Evolutionary conservation across 495 filamentous ascomycete species (phyloP).

Genomic region (Penicillium chermesinum): DNA sequence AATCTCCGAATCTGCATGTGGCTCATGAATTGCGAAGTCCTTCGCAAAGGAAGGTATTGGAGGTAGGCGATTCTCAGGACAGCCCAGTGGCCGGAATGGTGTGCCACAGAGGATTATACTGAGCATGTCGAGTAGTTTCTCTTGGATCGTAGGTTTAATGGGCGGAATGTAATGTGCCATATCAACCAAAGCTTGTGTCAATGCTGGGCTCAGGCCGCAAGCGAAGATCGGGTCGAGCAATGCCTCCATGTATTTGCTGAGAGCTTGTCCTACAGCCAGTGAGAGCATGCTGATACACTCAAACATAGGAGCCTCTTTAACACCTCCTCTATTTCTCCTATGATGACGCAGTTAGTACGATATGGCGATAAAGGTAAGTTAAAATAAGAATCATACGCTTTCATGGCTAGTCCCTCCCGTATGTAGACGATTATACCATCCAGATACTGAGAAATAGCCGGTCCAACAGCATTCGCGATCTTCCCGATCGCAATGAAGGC

Average conservation of each 20-base stretch:
- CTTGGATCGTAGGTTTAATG: constrained; percentile 86
- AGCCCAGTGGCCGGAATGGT: constrained; percentile 85
- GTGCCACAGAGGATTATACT: constrained; percentile 89
- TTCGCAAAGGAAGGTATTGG: constrained; percentile 74
- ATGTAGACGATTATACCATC: constrained; percentile 91
- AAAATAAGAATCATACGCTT: constrained; percentile 41
- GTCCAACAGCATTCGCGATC: constrained; percentile 92
- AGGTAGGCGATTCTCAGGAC: constrained; percentile 64
- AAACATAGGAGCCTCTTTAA: constrained; percentile 89
- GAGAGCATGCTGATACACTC: constrained; percentile 96
- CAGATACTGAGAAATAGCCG: constrained; percentile 88
- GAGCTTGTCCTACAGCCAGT: constrained; percentile 86
- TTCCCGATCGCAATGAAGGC: constrained; percentile 94
- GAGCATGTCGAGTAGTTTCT: constrained; percentile 87
- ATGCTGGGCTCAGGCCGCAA: constrained; percentile 83
- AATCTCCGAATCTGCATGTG: constrained; percentile 78
- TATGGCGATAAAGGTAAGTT: constrained; percentile 23
- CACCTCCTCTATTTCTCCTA: constrained; percentile 55
- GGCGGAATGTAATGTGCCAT: constrained; percentile 99
- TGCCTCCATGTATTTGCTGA: constrained; percentile 97
- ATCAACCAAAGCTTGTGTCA: constrained; percentile 92
- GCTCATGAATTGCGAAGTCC: constrained; percentile 66
- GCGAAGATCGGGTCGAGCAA: constrained; percentile 94
- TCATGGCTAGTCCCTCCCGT: constrained; percentile 79
- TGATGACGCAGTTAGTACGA: constrained; percentile 19